Evolutionary conservation across 345 rosid genomes (phyloP), one percentile per base, ranked within the genome.

Genomic region (Eutrema heterophyllum): DNA sequence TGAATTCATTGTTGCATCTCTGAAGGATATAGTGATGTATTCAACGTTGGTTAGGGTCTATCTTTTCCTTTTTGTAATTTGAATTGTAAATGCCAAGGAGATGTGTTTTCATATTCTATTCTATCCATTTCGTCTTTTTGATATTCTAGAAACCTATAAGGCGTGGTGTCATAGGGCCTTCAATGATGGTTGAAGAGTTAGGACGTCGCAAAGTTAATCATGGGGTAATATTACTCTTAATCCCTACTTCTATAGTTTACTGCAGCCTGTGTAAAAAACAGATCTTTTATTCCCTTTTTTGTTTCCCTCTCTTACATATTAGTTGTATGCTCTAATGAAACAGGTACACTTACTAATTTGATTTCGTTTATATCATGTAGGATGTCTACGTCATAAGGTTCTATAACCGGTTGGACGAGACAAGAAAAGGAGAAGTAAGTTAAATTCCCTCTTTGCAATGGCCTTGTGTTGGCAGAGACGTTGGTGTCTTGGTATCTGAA

Each of bases 391-490:
- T 84, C 64, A 58, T 92, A 67, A 86, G 87, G 70, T 86, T 95
- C 79, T 90, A 82, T 73, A 92, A 75, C 49, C 84, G 93, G 71
- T 78, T 89, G 84, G 97, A 92, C 57, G 96, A 92, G 80, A 46
- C 89, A 15, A 90, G 83, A 81, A 95, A 92, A 60, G 99, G 97
- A 82, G 92, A 94, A 83, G 97, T 94, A 80, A 86, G 93, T 84
- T 77, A 7, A 32, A 3, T 39, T 70, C 27, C 27, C 67, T 70
- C 67, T 64, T 77, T 77, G 33, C 76, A 29, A 5, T 54, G 11
- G 50, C 4, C 7, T 40, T 51, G 29, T 39, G 11, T 40, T 55
- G 48, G 49, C 9, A 11, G 45, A 53, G 11, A 73, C 2, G 39
- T 45, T 44, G 9, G 33, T 40, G 9, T 49, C 49, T 26, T 51